phyloP scores from a whole-genome alignment of 306 rosid genomes.

The Adenanthera pavonina region DNA sequence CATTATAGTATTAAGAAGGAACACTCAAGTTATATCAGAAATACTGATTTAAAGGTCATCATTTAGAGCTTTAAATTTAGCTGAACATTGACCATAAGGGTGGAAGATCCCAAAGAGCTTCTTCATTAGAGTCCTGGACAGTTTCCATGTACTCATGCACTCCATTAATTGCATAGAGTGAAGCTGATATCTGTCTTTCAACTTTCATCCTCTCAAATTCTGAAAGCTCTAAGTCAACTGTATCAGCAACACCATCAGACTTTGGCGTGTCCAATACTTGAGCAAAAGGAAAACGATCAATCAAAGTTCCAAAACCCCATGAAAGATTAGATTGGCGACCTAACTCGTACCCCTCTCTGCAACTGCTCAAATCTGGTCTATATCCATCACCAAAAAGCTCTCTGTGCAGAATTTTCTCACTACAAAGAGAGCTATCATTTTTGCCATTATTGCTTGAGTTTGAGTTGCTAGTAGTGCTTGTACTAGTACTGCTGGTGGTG shows the following conservation, averaged over 20 bases:
- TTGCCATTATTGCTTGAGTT: slow-evolving; percentile 31
- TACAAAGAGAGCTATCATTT: slow-evolving; percentile 24
- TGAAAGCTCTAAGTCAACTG: slow-evolving; percentile 49
- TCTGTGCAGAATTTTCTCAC: slow-evolving; percentile 30
- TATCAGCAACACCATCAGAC: slow-evolving; percentile 27
- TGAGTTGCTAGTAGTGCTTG: not conserved
- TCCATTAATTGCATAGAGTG: slow-evolving; percentile 91
- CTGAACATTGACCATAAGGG: slow-evolving; percentile 75
- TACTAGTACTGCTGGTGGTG: not conserved
- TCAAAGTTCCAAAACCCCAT: slow-evolving; percentile 51
- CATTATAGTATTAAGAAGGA: not conserved
- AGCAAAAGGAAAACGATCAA: slow-evolving; percentile 57
- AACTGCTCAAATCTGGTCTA: slow-evolving; percentile 74
- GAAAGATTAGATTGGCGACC: slow-evolving; percentile 47
- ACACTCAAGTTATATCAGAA: slow-evolving; percentile 21
- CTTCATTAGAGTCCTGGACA: slow-evolving; percentile 69
- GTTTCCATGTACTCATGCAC: slow-evolving; percentile 90
- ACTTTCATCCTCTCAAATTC: slow-evolving; percentile 91
- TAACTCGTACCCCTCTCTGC: slow-evolving; percentile 45
- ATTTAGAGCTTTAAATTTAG: slow-evolving; percentile 41
- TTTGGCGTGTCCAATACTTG: slow-evolving; percentile 62
- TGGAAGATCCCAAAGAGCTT: slow-evolving; percentile 88
- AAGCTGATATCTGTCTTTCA: slow-evolving; percentile 92
- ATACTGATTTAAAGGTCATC: slow-evolving; percentile 15
- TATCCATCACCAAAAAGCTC: slow-evolving; percentile 59